These are phyloP conservation scores for Beauveria sp. DNA, from an alignment of 2,329 filamentous ascomycete genomes.

Conservation along the genomic window DNA sequence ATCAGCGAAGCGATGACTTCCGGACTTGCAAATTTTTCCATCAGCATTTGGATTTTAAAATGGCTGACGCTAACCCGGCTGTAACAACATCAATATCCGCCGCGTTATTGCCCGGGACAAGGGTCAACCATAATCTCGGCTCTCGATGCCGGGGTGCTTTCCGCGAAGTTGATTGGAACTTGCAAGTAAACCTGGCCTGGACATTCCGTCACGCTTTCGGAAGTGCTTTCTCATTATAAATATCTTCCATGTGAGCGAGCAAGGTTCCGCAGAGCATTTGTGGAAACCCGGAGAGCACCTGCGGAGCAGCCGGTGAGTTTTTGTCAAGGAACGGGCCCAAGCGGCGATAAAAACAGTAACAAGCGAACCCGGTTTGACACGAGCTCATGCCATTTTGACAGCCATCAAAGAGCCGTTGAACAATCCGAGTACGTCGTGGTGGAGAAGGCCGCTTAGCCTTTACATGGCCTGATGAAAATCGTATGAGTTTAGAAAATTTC, in stretches of 20 bases:
- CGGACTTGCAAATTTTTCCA: neutral
- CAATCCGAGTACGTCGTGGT: neutral
- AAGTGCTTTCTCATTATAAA: neutral
- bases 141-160: neutral
- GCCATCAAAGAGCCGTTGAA: neutral
- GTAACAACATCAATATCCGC: neutral
- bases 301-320: neutral
- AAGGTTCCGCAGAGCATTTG: neutral
- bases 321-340: neutral
- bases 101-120: neutral
- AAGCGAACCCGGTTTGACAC: neutral
- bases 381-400: conserved; percentile 2
- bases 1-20: neutral
- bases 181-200: neutral
- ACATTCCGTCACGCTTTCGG: neutral
- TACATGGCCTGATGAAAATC: conserved; percentile 3
- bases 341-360: neutral
- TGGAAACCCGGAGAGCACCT: neutral
- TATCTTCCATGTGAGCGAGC: neutral
- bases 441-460: neutral
- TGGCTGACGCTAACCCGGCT: neutral
- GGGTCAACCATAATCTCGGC: neutral
- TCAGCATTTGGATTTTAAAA: neutral
- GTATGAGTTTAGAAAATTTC: conserved; percentile 2
- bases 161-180: no score